Evolutionary conservation across 768 basidiomycete genomes (phyloP).

Genomic region (Boletus sp.): DNA sequence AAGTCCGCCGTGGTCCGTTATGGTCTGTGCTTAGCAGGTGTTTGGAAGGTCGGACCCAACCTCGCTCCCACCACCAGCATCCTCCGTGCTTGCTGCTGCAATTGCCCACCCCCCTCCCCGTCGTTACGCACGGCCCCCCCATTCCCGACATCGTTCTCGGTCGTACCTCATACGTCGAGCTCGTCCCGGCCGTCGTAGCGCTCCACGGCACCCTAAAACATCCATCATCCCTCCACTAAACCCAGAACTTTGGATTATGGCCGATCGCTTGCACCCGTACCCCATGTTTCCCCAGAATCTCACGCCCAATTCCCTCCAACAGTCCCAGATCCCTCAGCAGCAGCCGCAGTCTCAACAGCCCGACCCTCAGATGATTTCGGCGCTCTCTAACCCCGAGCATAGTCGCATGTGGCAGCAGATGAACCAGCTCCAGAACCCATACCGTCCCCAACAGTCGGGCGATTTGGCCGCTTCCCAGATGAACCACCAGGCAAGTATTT

Average conservation of each 20-base stretch:
- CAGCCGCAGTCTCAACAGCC: constrained; percentile 42
- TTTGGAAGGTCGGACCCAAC: constrained; percentile 44
- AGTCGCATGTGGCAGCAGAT: constrained; percentile 57
- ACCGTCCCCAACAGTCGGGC: constrained; percentile 40
- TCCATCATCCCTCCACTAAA: constrained; percentile 26
- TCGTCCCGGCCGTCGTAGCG: constrained; percentile 25
- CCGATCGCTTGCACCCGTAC: constrained; percentile 58
- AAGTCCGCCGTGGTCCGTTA: constrained; percentile 35
- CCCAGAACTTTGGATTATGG: constrained; percentile 45
- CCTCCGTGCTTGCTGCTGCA: constrained; percentile 30
- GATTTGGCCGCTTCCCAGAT: constrained; percentile 40
- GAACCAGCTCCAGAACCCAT: constrained; percentile 43
- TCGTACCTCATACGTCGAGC: constrained; percentile 20
- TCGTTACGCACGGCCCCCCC: constrained; percentile 44
- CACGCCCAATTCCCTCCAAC: constrained; percentile 40
- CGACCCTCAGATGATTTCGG: constrained; percentile 37
- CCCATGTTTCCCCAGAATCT: constrained; percentile 51
- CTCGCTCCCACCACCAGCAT: constrained; percentile 60
- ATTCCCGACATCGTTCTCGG: constrained; percentile 24
- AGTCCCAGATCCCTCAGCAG: constrained; percentile 43
- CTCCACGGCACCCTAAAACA: constrained; percentile 28
- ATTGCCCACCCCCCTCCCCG: constrained; percentile 39
- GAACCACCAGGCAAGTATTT: constrained; percentile 46
- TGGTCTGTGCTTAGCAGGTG: constrained; percentile 38
- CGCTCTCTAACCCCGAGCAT: constrained; percentile 49